Percentiles rank a stretch among this genome's conserved stretches.
Conservation (phyloP, 176 grass and related monocot species). For the Lolium perenne region DNA sequence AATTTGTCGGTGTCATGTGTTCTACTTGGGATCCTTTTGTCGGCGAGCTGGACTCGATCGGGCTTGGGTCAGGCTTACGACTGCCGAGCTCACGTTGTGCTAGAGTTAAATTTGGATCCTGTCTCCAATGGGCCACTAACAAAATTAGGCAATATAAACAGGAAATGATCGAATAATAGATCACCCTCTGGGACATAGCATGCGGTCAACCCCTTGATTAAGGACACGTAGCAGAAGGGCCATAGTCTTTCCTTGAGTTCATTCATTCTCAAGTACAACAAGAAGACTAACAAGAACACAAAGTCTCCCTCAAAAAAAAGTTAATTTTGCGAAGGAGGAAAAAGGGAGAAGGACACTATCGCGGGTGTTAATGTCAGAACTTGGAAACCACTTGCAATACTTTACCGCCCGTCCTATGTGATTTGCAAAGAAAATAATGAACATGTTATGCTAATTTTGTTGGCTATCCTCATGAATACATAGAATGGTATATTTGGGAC, state of each 20-base stretch:
- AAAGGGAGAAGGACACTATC: too few relatives aligned
- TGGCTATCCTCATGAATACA: too few relatives aligned
- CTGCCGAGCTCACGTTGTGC: background rate
- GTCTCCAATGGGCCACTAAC: background rate
- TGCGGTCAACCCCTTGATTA: background rate
- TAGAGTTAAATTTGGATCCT: constrained; percentile 4
- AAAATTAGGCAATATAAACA: background rate
- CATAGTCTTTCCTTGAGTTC: background rate
- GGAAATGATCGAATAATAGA: background rate
- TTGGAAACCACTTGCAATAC: too few relatives aligned
- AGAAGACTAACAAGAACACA: too few relatives aligned
- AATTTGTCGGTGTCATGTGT: constrained; percentile 49
- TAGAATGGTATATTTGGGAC: too few relatives aligned
- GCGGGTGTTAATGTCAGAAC: too few relatives aligned
- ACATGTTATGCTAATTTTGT: too few relatives aligned
- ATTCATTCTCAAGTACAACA: too few relatives aligned
- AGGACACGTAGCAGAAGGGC: background rate
- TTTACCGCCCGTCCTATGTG: too few relatives aligned
- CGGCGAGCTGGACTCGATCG: background rate
- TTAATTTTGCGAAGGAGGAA: too few relatives aligned
- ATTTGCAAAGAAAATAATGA: too few relatives aligned
- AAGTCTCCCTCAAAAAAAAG: too few relatives aligned
- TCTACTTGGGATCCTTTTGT: background rate
- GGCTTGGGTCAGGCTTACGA: background rate
- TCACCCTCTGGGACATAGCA: background rate